A percentile compares a stretch with the other conserved stretches of the same genome.
Evolutionary conservation across 352 stramenopile species (phyloP).

Genomic region (Phytopythium oedochilum): DNA sequence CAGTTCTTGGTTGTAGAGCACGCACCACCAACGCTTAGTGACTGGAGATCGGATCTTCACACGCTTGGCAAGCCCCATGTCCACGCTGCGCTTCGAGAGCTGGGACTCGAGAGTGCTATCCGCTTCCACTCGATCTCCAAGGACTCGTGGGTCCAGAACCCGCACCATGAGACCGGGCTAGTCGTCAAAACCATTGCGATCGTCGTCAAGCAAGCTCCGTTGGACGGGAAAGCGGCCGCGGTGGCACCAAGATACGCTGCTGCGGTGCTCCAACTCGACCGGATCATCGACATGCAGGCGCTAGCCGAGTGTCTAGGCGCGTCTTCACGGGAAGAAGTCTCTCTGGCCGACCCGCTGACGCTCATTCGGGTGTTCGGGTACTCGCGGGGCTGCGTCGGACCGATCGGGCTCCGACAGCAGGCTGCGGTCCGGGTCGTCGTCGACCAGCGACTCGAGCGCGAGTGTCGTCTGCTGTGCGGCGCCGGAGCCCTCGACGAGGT

Average conservation of each 20-base stretch:
- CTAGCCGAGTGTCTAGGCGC: constrained; percentile 22
- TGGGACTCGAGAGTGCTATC: constrained; percentile 12
- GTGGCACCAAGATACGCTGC: constrained; percentile 22
- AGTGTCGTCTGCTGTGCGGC: constrained; percentile 39
- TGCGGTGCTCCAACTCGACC: constrained; percentile 41
- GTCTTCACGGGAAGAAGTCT: constrained; percentile 19
- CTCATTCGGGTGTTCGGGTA: constrained; percentile 68
- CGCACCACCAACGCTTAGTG: not conserved
- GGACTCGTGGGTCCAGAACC: constrained; percentile 11
- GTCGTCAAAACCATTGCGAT: constrained; percentile 70
- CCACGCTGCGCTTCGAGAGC: constrained; percentile 18
- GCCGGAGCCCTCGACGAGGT: constrained; percentile 38
- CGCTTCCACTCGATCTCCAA: constrained; percentile 19
- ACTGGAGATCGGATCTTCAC: not conserved
- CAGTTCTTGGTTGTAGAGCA: not conserved
- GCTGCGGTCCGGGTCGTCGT: constrained; percentile 42
- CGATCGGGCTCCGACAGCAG: constrained; percentile 55
- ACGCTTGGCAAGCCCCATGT: constrained; percentile 32
- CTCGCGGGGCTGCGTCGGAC: constrained; percentile 48
- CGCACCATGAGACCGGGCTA: constrained; percentile 14
- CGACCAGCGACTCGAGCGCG: constrained; percentile 22
- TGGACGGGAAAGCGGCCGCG: not conserved
- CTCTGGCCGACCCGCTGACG: constrained; percentile 48
- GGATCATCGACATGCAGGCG: constrained; percentile 47
- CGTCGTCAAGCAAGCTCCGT: constrained; percentile 10